phyloP scores from a whole-genome alignment of 2,329 filamentous ascomycete genomes.

The Reticulascus tulasneorum region DNA sequence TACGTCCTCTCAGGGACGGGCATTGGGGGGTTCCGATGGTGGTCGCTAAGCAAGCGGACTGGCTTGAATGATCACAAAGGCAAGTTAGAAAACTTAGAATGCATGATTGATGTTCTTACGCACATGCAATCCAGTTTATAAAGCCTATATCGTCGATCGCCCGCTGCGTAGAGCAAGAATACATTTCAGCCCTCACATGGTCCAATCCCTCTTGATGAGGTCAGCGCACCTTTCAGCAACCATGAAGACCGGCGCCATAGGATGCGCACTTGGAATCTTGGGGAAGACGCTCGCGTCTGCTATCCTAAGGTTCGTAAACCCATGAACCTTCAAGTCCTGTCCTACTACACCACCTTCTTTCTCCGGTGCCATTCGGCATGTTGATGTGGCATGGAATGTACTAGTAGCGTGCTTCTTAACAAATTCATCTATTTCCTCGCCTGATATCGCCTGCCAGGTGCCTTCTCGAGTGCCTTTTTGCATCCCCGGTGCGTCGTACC shows the following conservation, averaged over 20 bases:
- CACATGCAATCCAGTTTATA: no score
- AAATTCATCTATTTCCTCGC: conserved; percentile 26
- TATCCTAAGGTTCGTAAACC: conserved; percentile 15
- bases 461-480: conserved; percentile 1
- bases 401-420: conserved; percentile 1
- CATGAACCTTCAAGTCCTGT: conserved; percentile 13
- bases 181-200: no score
- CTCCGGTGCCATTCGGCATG: conserved; percentile 15
- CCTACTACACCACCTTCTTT: conserved; percentile 11
- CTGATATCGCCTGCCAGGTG: conserved; percentile 21
- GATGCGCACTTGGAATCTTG: conserved; percentile 21
- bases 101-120: no score
- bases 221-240: conserved; percentile 27
- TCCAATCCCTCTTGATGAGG: conserved; percentile 20
- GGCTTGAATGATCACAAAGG: no score
- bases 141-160: no score
- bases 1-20: no score
- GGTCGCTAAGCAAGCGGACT: no score
- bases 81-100: no score
- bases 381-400: conserved; percentile 9
- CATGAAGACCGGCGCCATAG: conserved; percentile 24
- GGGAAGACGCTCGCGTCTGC: conserved; percentile 26
- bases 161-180: no score
- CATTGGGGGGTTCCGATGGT: no score
- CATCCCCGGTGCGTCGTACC: conserved; percentile 6